Base-by-base conservation (phyloP, 2,329 filamentous ascomycete species). In the Fusarium gaditjirri region DNA sequence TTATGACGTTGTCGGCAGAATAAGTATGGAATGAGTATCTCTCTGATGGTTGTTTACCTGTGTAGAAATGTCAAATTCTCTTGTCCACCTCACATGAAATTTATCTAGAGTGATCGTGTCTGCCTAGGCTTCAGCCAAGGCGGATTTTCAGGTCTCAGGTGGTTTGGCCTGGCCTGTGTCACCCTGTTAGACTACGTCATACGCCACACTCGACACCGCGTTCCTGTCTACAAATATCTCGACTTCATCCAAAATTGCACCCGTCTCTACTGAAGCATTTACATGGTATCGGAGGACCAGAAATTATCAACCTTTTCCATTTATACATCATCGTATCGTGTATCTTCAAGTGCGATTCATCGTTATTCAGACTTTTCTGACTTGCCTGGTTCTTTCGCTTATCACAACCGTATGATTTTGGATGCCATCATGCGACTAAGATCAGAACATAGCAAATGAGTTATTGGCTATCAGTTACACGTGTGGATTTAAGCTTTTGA, bases 81-180 rank as follows among this genome's bases (percentile, higher is more conserved):
- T n/a, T 19, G 16, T 12, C 11, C 5, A 2, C 2, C 2, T 12
- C 8, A 10, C 2, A 19, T 8, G 9, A 13, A 33, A 19, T 12
- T 33, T 16, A 19, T 36, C 1, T 11, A 8, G 2, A 27, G 7
- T 19, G 5, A 35, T 5, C 3, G 12, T 54, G 55, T 68, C 52
- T 58, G 56, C 68, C 68, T 71, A 19, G 19, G 25, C 23, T 23
- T 21, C 41, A 58, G 56, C 62, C 38, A 68, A 68, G 68, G 68
- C 68, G 55, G 63, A 70, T 23, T 71, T 19, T 25, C 17, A 35
- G 23, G 17, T 21, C 36, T 31, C 8, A n/a, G 12, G 29, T 29
- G 49, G 33, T 23, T 27, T 38, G 12, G 23, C 12, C 12, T 36
- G 23, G 23, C 33, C 8, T n/a, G 33, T 33, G 14, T 29, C 19